Base-by-base conservation (phyloP, 305 asterid species). In the Fraxinus greggii region DNA sequence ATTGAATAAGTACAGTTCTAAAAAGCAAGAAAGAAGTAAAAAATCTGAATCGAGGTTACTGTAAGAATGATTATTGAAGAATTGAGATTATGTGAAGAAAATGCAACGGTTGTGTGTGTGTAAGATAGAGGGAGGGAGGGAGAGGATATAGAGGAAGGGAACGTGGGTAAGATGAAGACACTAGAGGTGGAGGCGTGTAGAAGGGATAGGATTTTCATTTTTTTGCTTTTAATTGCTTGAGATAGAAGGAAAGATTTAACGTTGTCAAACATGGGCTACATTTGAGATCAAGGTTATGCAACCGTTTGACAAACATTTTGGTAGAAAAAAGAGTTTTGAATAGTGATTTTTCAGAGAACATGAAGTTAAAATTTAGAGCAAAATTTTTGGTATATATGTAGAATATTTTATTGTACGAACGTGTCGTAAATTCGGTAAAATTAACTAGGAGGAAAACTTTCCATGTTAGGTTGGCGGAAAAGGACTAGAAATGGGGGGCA, bases 141-240 rank as follows among this genome's bases (percentile, higher is more conserved):
- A 45, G 88, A 42, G 75, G 35, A 4, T 51, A 69, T 67, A 15
- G 23, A 13, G 26, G 75, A 76, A 23, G 72, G 1, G 74, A 32
- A 65, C 3, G 23, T 38, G 61, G 72, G 84, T 23, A 10, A 80
- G 56, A 75, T 61, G 24, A 40, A 80, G 73, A 76, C 6, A 26
- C 1, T 65, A 6, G n/a, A 28, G 73, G n/a, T 63, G 72, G 33
- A 23, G 33, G 78, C 77, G 70, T 67, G n/a, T 8, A 23, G 38
- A 35, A 5, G 77, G 28, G 76, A 33, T 26, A 31, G 59, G 31
- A 79, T 1, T 15, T 54, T 36, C 21, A 2, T 7, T 21, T 7
- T 21, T 36, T 70, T 54, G 3, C 29, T 35, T 75, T 12, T 40
- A 13, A 7, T 67, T 19, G 72, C 83, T 85, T 85, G 32, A 8